These are phyloP conservation scores for Plasmodium inui DNA, from an alignment of 169 alveolate genomes.

Conservation along the genomic window DNA sequence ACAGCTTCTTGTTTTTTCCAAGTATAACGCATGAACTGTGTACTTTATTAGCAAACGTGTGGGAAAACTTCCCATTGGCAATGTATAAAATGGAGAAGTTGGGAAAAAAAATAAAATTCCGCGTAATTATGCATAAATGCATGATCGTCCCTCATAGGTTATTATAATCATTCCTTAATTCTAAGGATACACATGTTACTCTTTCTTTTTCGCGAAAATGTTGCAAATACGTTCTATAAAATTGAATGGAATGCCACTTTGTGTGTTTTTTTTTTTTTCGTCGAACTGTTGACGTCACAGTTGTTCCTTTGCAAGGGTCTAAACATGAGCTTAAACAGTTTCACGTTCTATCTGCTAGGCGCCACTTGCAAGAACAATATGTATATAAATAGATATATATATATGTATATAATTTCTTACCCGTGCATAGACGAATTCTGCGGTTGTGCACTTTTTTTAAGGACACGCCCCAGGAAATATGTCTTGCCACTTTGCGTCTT, in stretches of 20 bases:
- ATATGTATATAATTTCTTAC: background rate
- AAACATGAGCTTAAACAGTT: background rate
- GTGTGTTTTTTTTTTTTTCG: background rate
- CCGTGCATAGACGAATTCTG: background rate
- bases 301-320: background rate
- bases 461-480: background rate
- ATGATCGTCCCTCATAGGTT: background rate
- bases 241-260: background rate
- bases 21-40: background rate
- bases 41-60: background rate
- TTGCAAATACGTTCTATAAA: background rate
- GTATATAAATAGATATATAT: background rate
- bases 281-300: background rate
- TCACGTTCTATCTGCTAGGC: background rate
- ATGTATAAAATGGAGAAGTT: background rate
- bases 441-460: background rate
- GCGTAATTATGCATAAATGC: background rate
- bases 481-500: background rate
- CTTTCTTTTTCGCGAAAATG: background rate
- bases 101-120: background rate
- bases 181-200: background rate
- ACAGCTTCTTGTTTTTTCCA: background rate
- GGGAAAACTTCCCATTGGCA: background rate
- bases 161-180: background rate
- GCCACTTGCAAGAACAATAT: background rate